phyloP scores from a whole-genome alignment of 2,329 filamentous ascomycete species.

The Beauveria caledonica region DNA sequence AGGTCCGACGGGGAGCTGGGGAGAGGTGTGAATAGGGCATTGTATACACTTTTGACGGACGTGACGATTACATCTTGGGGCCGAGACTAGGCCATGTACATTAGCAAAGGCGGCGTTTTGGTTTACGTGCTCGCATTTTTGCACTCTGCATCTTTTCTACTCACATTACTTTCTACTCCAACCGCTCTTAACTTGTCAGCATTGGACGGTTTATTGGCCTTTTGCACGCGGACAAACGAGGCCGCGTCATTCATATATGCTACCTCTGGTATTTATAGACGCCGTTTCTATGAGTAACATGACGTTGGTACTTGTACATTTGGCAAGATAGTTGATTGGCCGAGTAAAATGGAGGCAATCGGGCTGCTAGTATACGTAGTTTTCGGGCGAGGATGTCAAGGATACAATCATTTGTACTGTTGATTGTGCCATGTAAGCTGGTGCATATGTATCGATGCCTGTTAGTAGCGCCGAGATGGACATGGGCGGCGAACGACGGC shows the following conservation, averaged over 20 bases:
- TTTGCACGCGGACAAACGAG: background rate
- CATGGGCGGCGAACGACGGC: background rate
- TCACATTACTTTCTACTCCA: background rate
- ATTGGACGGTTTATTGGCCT: background rate
- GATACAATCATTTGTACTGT: background rate
- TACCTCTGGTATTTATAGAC: background rate
- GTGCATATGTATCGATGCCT: background rate
- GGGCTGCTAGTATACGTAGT: background rate
- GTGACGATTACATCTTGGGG: background rate
- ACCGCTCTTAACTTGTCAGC: background rate
- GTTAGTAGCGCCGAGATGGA: background rate
- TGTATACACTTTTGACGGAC: background rate
- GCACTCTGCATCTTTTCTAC: background rate
- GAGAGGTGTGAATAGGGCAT: slow-evolving; percentile 48
- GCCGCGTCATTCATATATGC: background rate
- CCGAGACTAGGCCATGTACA: background rate
- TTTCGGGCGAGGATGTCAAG: background rate
- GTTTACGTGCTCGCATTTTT: background rate
- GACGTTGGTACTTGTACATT: background rate
- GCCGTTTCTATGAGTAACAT: background rate
- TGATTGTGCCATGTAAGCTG: background rate
- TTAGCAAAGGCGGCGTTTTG: slow-evolving; percentile 1
- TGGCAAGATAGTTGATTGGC: background rate
- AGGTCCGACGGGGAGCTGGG: slow-evolving; percentile 69
- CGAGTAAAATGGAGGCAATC: background rate